Base-by-base conservation (phyloP, 2,329 filamentous ascomycete genomes). In the Akanthomyces dipterigenus region DNA sequence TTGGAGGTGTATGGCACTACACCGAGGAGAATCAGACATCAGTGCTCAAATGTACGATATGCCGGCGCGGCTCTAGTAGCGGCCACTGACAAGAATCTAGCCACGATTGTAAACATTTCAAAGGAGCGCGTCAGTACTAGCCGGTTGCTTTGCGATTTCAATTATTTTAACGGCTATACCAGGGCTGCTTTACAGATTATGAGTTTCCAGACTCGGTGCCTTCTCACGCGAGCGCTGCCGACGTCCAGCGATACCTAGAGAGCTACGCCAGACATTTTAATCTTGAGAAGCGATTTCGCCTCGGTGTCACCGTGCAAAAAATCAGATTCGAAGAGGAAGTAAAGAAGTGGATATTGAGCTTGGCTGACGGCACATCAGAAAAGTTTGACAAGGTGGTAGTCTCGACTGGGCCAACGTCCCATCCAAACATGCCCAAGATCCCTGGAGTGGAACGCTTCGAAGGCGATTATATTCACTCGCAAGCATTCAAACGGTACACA, bases 1-100 rank as follows among this genome's bases (percentile, higher is more conserved):
- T 78, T 20, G 77, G 78, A 11, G 77, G 78, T 0, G 65, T 80
- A 1, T 80, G 77, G 77, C 70, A 75, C 48, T 78, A 73, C 59
- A 77, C 71, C 12, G 69, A 72, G 2, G 67, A 75, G n/a, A 66
- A 74, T 57, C 67, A 71, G 63, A 77, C 73, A 3, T 73, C 73
- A 11, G 73, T 75, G 31, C 72, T 77, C 4, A 64, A 67, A 16
- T 72, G 69, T 70, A 67, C 66, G 67, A 65, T 34, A n/a, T 20
- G 22, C 31, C 22, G 34, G 9, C 53, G n/a, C 14, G 28, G 20
- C 3, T 61, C 16, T 14, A 4, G 5, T 3, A 5, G n/a, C n/a
- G n/a, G n/a, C n/a, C 8, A 34, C 7, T 34, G 31, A 34, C 28
- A 31, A 5, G 28, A 8, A 31, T 9, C 31, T 34, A 9, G 31